phyloP scores from a whole-genome alignment of 371 early-diverging fungal species.

The Aphelidium insulamus region DNA sequence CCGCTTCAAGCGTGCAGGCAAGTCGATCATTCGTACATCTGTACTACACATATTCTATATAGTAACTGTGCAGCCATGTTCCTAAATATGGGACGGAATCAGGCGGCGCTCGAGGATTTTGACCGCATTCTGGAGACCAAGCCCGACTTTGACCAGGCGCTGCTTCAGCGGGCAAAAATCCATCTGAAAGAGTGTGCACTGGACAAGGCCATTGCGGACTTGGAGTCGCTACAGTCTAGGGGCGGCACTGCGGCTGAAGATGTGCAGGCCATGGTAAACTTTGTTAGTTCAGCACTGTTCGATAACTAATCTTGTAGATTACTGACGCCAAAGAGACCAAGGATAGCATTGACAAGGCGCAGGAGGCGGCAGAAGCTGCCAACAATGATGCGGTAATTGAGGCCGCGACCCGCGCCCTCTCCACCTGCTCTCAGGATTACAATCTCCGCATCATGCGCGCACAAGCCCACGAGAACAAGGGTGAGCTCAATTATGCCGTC shows the following conservation, averaged over 20 bases:
- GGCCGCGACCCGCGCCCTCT: slow-evolving; percentile 24
- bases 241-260: slow-evolving; percentile 1
- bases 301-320: background rate
- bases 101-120: slow-evolving; percentile 55
- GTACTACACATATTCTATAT: no score
- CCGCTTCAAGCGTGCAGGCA: slow-evolving; percentile 66
- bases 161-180: slow-evolving; percentile 52
- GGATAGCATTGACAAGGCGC: slow-evolving; percentile 11
- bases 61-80: slow-evolving; percentile 63
- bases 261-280: slow-evolving; percentile 2
- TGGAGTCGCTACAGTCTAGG: slow-evolving; percentile 6
- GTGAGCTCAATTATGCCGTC: slow-evolving; percentile 57
- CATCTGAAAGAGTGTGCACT: slow-evolving; percentile 45
- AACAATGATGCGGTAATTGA: slow-evolving; percentile 37
- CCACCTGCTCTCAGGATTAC: slow-evolving; percentile 26
- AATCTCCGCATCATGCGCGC: slow-evolving; percentile 38
- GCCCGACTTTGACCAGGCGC: slow-evolving; percentile 59
- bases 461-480: slow-evolving; percentile 39
- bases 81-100: slow-evolving; percentile 40
- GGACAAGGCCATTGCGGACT: slow-evolving; percentile 25
- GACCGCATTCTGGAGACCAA: slow-evolving; percentile 41
- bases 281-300: no score
- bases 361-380: slow-evolving; percentile 14
- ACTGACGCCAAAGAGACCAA: slow-evolving; percentile 18
- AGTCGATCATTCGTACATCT: no score